Evolutionary conservation across 148 eudicot species (phyloP), one percentile per base, ranked within the genome.

Genomic region (Rhododendron kiyosumense): DNA sequence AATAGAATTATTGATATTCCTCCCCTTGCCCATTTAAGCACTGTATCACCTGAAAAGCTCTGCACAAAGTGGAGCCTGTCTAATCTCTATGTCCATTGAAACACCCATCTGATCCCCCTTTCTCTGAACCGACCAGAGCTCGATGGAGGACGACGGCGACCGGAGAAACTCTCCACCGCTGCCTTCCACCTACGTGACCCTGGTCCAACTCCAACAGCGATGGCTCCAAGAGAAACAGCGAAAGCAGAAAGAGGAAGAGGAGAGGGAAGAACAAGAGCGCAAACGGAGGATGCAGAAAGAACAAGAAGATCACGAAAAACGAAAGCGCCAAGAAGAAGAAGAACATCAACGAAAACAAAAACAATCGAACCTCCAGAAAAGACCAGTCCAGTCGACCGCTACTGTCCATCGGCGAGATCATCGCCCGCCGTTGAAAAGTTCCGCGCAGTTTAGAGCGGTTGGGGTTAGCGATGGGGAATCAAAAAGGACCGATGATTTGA

Each of bases 111-210:
- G 45, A 41, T 0, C 45, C 45, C 45, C 45, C 49, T 7, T 7
- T 9, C 49, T 46, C 49, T 46, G 11, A 1, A 46, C 2, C 12
- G 11, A 7, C 49, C 11, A 46, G 48, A 9, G 49, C 12, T 46
- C 49, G 34, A 59, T 59, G n/a, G 65, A 5, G 65, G 65, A 59
- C 65, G 81, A 78, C 20, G 81, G 22, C 30, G 54, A 46, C 30
- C 8, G 73, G n/a, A 36, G 20, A 30, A 81, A 20, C 26, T 13
- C 59, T 54, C 45, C 83, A 0, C 57, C 43, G 67, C 69, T 81
- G 41, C 87, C 87, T 24, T 34, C 45, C 45, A 74, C 59, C 81
- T 86, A 86, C 81, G 74, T 86, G 5, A 71, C 81, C 14, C 45
- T 86, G 9, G 61, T 43, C 17, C 49, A 81, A 14, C 85, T 86